Percentiles rank a stretch among this genome's conserved stretches.
Evolutionary conservation across 257 asterid genomes (phyloP).

Genomic region (Solanum paucissectum): DNA sequence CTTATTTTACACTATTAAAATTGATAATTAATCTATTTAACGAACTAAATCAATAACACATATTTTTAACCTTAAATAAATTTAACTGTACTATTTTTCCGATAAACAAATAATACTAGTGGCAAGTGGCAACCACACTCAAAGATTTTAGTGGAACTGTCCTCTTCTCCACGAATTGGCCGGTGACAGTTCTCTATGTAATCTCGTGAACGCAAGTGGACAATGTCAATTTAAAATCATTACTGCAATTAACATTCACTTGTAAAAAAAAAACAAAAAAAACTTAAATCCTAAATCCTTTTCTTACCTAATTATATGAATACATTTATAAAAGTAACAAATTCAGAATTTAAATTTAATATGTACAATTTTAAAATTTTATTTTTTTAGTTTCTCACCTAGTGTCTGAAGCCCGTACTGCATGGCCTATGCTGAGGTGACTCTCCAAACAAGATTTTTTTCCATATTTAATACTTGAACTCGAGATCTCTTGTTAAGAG

Average conservation of each 20-base stretch:
- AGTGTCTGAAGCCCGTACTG: accelerated
- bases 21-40: neutral
- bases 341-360: neutral
- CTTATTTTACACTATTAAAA: no score
- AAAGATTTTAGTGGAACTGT: neutral
- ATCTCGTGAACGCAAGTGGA: neutral
- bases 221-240: neutral
- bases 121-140: neutral
- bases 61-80: no score
- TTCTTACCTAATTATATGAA: neutral
- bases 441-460: neutral
- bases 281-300: neutral
- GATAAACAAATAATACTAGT: neutral
- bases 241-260: neutral
- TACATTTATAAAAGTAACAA: no score
- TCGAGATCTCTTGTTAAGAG: no score
- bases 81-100: neutral
- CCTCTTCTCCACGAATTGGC: neutral
- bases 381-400: neutral
- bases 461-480: neutral
- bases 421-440: neutral
- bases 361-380: neutral
- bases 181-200: neutral
- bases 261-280: neutral
- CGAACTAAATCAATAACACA: neutral